These are phyloP conservation scores for Globisporangium radiosum DNA, from an alignment of 352 stramenopile genomes.

Conservation along the genomic window DNA sequence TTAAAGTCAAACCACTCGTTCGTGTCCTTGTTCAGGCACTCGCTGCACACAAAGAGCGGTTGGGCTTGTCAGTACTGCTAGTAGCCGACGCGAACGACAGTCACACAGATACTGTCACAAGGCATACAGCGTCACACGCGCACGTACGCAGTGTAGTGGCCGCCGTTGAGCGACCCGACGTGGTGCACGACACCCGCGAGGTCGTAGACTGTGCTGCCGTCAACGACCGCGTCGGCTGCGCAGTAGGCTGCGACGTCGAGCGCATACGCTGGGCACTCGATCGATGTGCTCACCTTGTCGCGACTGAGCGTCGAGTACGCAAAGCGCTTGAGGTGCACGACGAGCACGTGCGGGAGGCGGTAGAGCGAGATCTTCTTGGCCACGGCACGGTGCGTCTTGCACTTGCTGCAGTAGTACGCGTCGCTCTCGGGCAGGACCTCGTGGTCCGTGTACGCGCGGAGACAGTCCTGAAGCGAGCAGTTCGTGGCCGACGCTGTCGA, in stretches of 20 bases:
- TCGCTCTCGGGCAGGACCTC: conserved; percentile 58
- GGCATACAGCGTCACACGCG: not conserved
- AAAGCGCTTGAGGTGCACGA: conserved; percentile 89
- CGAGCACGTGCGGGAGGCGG: conserved; percentile 70
- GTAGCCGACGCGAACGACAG: not conserved
- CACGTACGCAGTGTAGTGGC: conserved; percentile 80
- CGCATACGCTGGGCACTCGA: conserved; percentile 48
- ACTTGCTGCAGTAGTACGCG: conserved; percentile 68
- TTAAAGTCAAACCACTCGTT: conserved; percentile 82
- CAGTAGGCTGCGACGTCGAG: conserved; percentile 73
- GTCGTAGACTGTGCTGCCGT: conserved; percentile 69
- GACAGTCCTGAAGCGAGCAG: conserved; percentile 56
- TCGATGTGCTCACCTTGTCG: conserved; percentile 67
- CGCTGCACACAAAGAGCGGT: conserved; percentile 16
- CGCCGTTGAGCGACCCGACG: conserved; percentile 65
- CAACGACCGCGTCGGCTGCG: conserved; percentile 52
- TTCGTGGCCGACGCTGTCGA: not conserved
- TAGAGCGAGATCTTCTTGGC: conserved; percentile 77
- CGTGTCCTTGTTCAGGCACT: conserved; percentile 62
- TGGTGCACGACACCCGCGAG: conserved; percentile 76
- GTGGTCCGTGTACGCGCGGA: conserved; percentile 66
- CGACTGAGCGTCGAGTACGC: conserved; percentile 69
- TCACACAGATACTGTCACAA: not conserved
- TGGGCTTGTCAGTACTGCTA: too few species aligned
- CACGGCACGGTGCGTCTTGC: conserved; percentile 61